phyloP scores from a whole-genome alignment of 805 yeast species.

The Alloascoidea hylecoeti region DNA sequence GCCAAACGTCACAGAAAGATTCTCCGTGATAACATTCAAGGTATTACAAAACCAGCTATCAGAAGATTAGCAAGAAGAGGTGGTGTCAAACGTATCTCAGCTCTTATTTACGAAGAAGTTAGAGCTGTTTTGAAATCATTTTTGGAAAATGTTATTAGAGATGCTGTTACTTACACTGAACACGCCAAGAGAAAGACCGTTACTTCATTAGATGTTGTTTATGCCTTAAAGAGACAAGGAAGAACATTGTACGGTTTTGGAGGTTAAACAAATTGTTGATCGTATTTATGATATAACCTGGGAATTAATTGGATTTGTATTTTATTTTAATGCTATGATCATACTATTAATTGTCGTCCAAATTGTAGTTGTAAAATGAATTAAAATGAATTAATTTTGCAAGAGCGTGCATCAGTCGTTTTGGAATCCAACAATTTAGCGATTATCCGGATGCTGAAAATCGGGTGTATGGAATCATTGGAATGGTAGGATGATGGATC shows the following conservation, averaged over 20 bases:
- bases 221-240: conserved; percentile 99
- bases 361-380: too few relatives aligned
- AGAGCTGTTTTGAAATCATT: conserved; percentile 93
- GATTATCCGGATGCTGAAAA: too few relatives aligned
- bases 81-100: conserved; percentile 99
- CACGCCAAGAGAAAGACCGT: conserved; percentile 99
- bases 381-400: too few relatives aligned
- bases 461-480: too few relatives aligned
- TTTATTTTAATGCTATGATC: too few relatives aligned
- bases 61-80: conserved; percentile 99
- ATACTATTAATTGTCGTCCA: too few relatives aligned
- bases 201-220: conserved; percentile 95
- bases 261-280: too few relatives aligned
- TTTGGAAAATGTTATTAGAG: conserved; percentile 96
- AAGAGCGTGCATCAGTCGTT: too few relatives aligned
- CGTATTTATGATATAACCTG: too few relatives aligned
- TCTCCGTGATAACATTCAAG: conserved; percentile 98
- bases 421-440: too few relatives aligned
- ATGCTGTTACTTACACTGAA: conserved; percentile 98
- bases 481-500: too few relatives aligned
- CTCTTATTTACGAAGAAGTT: conserved; percentile 96
- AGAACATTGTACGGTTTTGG: conserved; percentile 99
- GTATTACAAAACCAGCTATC: conserved; percentile 99
- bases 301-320: too few relatives aligned
- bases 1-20: conserved; percentile 99